These are phyloP conservation scores for Tarenaya hassleriana DNA, from an alignment of 345 rosid species.

Conservation along the genomic window DNA sequence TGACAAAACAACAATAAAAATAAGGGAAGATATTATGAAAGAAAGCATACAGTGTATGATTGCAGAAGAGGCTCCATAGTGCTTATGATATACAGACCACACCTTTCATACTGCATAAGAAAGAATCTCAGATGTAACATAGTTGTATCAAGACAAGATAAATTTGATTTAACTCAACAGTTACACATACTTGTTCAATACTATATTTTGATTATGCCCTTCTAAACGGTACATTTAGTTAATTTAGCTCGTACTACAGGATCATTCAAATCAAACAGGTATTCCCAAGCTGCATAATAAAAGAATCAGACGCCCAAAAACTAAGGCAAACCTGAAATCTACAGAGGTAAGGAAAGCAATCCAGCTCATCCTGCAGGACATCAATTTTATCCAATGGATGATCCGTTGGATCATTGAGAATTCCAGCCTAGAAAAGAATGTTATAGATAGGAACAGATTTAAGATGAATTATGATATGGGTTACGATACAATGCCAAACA, in stretches of 20 bases:
- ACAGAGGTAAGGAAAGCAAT: conserved; percentile 93
- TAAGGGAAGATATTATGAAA: conserved; percentile 9
- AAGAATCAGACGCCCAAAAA: conserved; percentile 8
- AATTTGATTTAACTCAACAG: neutral
- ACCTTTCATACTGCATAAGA: conserved; percentile 74
- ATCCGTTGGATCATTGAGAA: conserved; percentile 70
- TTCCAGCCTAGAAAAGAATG: conserved; percentile 52
- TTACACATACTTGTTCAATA: too few relatives aligned
- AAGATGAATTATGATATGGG: neutral
- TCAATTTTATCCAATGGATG: conserved; percentile 96
- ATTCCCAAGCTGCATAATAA: conserved; percentile 7
- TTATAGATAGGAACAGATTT: conserved; percentile 5
- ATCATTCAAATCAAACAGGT: too few relatives aligned
- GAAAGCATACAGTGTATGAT: conserved; percentile 65
- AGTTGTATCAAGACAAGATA: conserved; percentile 13
- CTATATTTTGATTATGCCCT: too few relatives aligned
- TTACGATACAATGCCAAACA: neutral
- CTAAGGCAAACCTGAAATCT: conserved; percentile 76
- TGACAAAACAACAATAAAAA: conserved; percentile 6
- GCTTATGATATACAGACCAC: conserved; percentile 74
- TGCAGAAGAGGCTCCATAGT: conserved; percentile 91
- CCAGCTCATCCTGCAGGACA: conserved; percentile 96
- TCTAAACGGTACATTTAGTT: too few relatives aligned
- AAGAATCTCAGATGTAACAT: conserved; percentile 3
- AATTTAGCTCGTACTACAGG: too few relatives aligned